Conservation (phyloP, 1,139 yeast species). For the Debaryomycetaceae sp. region DNA sequence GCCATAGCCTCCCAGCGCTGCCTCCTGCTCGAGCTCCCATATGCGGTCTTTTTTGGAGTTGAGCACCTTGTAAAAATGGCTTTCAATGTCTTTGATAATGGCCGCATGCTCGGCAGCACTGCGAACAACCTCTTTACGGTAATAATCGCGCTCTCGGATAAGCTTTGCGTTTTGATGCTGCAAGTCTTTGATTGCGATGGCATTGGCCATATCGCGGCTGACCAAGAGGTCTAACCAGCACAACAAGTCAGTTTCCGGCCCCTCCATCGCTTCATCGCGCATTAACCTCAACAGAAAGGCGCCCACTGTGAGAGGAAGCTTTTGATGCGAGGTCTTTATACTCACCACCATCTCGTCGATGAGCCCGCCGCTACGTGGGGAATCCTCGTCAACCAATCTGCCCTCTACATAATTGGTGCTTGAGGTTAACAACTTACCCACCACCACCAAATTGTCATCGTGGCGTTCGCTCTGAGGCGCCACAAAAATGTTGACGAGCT, state of each 20-base stretch:
- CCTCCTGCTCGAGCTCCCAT: slow-evolving; percentile 22
- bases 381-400: slow-evolving; percentile 17
- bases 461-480: slow-evolving; percentile 1
- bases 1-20: slow-evolving; percentile 8
- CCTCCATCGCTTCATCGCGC: slow-evolving; percentile 8
- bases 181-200: slow-evolving; percentile 13
- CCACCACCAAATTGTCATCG: slow-evolving; percentile 1
- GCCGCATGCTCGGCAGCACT: slow-evolving; percentile 18
- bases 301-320: slow-evolving; percentile 23
- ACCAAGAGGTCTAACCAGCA: slow-evolving; percentile 26
- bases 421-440: slow-evolving; percentile 6
- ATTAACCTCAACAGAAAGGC: slow-evolving; percentile 16
- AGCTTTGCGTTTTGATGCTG: slow-evolving; percentile 13
- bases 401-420: slow-evolving; percentile 6
- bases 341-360: slow-evolving; percentile 15
- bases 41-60: slow-evolving; percentile 35
- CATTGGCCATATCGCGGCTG: no score
- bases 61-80: slow-evolving; percentile 33
- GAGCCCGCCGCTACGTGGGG: no score
- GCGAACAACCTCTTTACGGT: slow-evolving; percentile 9
- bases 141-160: slow-evolving; percentile 15
- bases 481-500: neutral
- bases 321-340: slow-evolving; percentile 19
- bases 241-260: slow-evolving; percentile 18
- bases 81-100: slow-evolving; percentile 31